Conservation (phyloP, 2,329 filamentous ascomycete genomes). For the Thielaviopsis punctulata region DNA sequence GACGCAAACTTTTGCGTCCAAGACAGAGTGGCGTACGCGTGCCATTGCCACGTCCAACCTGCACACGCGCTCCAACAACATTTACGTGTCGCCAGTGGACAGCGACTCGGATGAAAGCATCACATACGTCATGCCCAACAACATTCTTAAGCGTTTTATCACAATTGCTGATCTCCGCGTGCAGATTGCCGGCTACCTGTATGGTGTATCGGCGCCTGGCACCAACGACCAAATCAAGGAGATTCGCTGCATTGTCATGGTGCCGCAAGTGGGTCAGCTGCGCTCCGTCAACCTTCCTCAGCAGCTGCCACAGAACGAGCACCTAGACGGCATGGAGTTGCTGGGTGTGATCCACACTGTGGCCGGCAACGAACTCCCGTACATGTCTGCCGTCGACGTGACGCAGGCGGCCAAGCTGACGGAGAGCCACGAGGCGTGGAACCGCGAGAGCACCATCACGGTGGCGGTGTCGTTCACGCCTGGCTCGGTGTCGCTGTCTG, state of each 20-base stretch:
- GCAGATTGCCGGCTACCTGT: constrained; percentile 90
- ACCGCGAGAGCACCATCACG: constrained; percentile 76
- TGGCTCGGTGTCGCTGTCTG: constrained; percentile 83
- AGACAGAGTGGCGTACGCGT: constrained; percentile 95
- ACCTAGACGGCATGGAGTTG: constrained; percentile 71
- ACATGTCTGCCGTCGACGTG: constrained; percentile 91
- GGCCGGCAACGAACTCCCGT: constrained; percentile 83
- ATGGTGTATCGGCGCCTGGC: constrained; percentile 80
- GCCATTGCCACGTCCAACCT: constrained; percentile 94
- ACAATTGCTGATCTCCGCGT: constrained; percentile 91
- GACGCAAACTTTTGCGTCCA: constrained; percentile 92
- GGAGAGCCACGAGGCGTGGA: constrained; percentile 59
- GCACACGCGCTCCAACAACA: constrained; percentile 87
- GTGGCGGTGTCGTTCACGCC: constrained; percentile 95
- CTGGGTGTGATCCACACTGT: constrained; percentile 91
- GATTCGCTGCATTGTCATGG: constrained; percentile 89
- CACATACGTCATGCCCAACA: constrained; percentile 98
- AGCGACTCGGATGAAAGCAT: constrained; percentile 67
- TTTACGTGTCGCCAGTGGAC: constrained; percentile 94
- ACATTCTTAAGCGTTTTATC: constrained; percentile 95
- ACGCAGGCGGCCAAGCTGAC: constrained; percentile 86
- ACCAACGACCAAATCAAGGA: constrained; percentile 98
- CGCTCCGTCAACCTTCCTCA: constrained; percentile 84
- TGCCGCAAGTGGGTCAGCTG: constrained; percentile 87
- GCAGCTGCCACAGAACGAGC: constrained; percentile 80